Base-by-base conservation (phyloP, 306 rosid species). In the Argentina anserina region DNA sequence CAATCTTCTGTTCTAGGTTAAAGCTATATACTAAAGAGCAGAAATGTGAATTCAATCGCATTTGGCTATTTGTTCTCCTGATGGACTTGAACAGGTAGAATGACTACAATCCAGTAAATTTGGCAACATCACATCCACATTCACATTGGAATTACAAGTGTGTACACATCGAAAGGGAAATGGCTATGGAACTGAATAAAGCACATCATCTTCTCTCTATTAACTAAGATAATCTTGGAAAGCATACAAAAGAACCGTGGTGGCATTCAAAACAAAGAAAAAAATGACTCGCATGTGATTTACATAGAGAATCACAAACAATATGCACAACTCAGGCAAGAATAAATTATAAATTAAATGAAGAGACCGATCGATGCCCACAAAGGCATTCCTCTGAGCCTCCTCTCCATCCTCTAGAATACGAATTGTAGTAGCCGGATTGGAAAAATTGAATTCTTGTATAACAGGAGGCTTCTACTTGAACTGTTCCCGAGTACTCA, bases 261-360 rank as follows among this genome's bases (percentile, higher is more conserved):
- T 74, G 88, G 75, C 84, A 77, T 72, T 73, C 84, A 58, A 74
- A 72, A 69, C 76, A 86, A 79, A 68, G 83, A 63, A 79, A 81
- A 50, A 78, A 84, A 76, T 58, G 76, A 25, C 73, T 71, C 69
- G 70, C 75, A 31, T 41, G 79, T 78, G 91, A 85, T 86, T 84
- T 88, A 78, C 86, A 85, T 72, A 80, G 71, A 80, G 73, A 82
- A 85, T 75, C 86, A 83, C 89, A 84, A 78, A 80, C 87, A 77
- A 82, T 86, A 82, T 87, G 80, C 82, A 87, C 92, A 90, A 47
- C 84, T 81, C 77, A 36, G 80, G 83, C 86, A 89, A 82, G 87
- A 88, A 75, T 64, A 18, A 80, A 79, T 45, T 72, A 53, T 56
- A 8, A 37, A 37, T 66, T 65, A 78, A 71, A 39, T 8, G 58